Percentiles rank a stretch among this genome's conserved stretches.
These are phyloP conservation scores for Penicillium sp. DNA, from an alignment of 2,329 filamentous ascomycete species.

Conservation along the genomic window DNA sequence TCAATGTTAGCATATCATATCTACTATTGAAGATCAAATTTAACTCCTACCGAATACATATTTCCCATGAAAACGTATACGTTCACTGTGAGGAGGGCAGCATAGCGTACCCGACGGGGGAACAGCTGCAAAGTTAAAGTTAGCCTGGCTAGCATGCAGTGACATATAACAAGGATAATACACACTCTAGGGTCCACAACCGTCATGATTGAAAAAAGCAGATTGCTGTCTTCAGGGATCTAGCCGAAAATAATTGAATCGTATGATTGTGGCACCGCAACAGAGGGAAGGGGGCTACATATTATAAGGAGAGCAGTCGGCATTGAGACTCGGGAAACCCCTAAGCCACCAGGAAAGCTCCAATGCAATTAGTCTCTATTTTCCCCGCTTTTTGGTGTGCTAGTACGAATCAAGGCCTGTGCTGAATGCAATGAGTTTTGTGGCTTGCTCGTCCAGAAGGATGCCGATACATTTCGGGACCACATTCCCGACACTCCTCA, in stretches of 20 bases:
- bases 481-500: slow-evolving; percentile 10
- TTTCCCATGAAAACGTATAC: slow-evolving; percentile 35
- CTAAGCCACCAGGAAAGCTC: slow-evolving; percentile 1
- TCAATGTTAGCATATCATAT: background rate
- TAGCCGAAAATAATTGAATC: slow-evolving; percentile 4
- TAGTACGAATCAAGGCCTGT: background rate
- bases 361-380: background rate
- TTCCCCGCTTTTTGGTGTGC: slow-evolving; percentile 7
- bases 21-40: background rate
- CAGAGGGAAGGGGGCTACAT: slow-evolving; percentile 8
- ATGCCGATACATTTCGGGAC: slow-evolving; percentile 20
- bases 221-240: background rate
- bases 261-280: slow-evolving; percentile 9
- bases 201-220: slow-evolving; percentile 10
- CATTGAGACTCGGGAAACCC: slow-evolving; percentile 4
- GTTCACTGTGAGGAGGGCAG: slow-evolving; percentile 32
- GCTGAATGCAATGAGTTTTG: background rate
- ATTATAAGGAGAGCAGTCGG: slow-evolving; percentile 17
- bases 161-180: background rate
- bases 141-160: slow-evolving; percentile 1
- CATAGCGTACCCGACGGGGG: slow-evolving; percentile 28
- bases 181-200: slow-evolving; percentile 27
- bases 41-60: slow-evolving; percentile 28
- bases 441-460: slow-evolving; percentile 15
- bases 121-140: slow-evolving; percentile 23